phyloP scores from a whole-genome alignment of 2,329 filamentous ascomycete genomes.

The Ceratocystis colombiana region DNA sequence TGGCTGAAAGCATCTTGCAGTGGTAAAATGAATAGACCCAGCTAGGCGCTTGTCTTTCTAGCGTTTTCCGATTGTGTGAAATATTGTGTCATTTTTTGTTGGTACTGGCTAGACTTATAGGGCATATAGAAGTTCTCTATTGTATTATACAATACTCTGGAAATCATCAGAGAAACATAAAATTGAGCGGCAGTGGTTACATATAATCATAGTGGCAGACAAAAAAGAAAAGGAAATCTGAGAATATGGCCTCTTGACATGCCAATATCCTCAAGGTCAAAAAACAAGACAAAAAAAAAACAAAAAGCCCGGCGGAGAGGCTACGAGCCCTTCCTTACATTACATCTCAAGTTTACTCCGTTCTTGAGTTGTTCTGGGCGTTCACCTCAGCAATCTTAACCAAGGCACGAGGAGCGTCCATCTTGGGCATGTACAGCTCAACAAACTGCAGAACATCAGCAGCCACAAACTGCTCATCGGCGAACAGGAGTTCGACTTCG shows the following conservation, averaged over 20 bases:
- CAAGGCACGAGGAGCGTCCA: conserved; percentile 64
- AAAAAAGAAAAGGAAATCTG: not conserved
- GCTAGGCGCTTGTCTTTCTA: too few relatives aligned
- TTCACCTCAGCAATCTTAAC: conserved; percentile 61
- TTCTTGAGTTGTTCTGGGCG: conserved; percentile 54
- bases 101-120: not conserved
- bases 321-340: not conserved
- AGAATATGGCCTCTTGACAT: not conserved
- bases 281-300: not conserved
- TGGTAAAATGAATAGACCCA: too few relatives aligned
- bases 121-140: not conserved
- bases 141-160: conserved; percentile 7
- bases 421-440: conserved; percentile 68
- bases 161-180: not conserved
- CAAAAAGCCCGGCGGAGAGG: not conserved
- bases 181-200: conserved; percentile 8
- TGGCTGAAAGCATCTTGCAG: too few relatives aligned
- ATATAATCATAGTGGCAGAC: not conserved
- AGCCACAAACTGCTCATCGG: conserved; percentile 52
- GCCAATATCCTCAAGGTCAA: not conserved
- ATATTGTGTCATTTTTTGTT: not conserved
- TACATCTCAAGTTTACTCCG: conserved; percentile 28
- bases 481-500: conserved; percentile 56
- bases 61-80: not conserved
- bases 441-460: conserved; percentile 56